Evolutionary conservation across 768 basidiomycete genomes (phyloP), one percentile per base, ranked within the genome.

Genomic region (Suillus lakei): DNA sequence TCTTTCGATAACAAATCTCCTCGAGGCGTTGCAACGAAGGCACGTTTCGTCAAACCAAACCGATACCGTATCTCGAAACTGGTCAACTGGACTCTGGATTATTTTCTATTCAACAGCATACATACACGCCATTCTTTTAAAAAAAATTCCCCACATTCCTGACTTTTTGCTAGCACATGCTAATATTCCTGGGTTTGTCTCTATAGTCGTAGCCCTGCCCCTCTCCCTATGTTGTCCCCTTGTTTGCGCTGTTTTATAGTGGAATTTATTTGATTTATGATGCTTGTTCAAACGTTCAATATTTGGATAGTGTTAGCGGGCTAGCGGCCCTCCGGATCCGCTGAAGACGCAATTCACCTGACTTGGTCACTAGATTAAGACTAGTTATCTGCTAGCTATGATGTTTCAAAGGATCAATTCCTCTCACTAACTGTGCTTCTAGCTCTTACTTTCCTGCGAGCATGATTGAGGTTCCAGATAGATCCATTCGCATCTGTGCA

Each of bases 401-500:
- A 10, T 12, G 54, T 21, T 26, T 39, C 5, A 6, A 58, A 38
- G 55, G 10, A 23, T 23, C 34, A 9, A 8, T 26, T 16, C 23
- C 56, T 39, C 10, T 18, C 56, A 39, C 16, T 39, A 26, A 38
- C 21, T 26, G 53, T 34, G 12, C 13, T 54, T n/a, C 6, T 30
- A 0, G 28, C 16, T 12, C 38, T 26, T 38, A 2, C 34, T 10
- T 58, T 58, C 36, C 36, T 39, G 18, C 30, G 21, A 60, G 3
- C 32, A 69, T 69, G 68, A 67, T 71, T 64, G 67, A 70, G 16
- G 76, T 93, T 55, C 90, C 91, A 26, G 88, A 92, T 73, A 85
- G 84, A 69, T 95, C 93, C 15, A 90, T 95, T 64, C 85, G 89
- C 61, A 93, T 96, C 67, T 93, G 92, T 70, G 91, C 92, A 8